Evolutionary conservation across 345 rosid genomes (phyloP).

Genomic region (Eucalyptus marginata): DNA sequence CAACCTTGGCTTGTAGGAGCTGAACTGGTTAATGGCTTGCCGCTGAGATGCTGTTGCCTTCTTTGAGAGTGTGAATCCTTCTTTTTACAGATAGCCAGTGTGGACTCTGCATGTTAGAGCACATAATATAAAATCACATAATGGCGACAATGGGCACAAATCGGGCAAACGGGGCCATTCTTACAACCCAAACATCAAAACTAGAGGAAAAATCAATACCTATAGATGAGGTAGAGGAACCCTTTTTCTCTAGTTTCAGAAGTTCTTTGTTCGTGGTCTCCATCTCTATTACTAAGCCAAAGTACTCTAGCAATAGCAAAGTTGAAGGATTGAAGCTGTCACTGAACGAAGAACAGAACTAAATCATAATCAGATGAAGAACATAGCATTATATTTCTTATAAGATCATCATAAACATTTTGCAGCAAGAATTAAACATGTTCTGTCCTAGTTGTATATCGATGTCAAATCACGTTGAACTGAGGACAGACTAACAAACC

Average conservation of each 20-base stretch:
- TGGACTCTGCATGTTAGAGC: slow-evolving; percentile 20
- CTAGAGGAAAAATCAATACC: slow-evolving; percentile 1
- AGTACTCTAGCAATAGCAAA: background rate
- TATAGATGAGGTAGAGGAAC: slow-evolving; percentile 4
- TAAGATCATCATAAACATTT: background rate
- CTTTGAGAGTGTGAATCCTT: background rate
- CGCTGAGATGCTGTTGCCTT: background rate
- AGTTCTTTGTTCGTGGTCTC: slow-evolving; percentile 27
- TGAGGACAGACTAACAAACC: background rate
- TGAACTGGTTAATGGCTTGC: slow-evolving; percentile 25
- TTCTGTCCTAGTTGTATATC: background rate
- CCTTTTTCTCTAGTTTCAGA: slow-evolving; percentile 20
- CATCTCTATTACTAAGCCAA: background rate
- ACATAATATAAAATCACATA: background rate
- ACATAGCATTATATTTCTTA: background rate
- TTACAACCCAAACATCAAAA: background rate
- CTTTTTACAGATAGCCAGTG: slow-evolving; percentile 14
- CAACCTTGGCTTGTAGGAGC: slow-evolving; percentile 51
- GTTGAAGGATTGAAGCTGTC: background rate
- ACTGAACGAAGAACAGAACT: background rate
- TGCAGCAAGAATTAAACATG: background rate
- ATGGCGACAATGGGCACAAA: background rate
- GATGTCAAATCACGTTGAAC: background rate
- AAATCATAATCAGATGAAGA: background rate
- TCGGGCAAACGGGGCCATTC: background rate